A percentile compares a stretch with the other conserved stretches of the same genome.
Conservation (phyloP, 495 filamentous ascomycete genomes). For the Corynascus novoguineensis region DNA sequence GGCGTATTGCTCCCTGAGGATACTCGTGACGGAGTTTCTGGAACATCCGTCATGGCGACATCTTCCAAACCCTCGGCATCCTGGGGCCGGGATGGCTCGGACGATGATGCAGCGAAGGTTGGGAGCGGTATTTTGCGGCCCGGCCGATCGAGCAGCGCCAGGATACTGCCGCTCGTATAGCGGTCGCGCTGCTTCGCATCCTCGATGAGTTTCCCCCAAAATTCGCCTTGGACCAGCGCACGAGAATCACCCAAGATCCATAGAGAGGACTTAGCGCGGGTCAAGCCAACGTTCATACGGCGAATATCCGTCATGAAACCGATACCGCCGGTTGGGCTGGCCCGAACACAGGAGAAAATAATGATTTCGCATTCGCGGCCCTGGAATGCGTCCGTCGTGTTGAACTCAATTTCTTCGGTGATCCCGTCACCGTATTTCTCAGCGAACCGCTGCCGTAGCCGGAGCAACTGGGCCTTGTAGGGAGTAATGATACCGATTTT, state of each 20-base stretch:
- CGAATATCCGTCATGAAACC: slow-evolving; percentile 97
- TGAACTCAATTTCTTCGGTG: slow-evolving; percentile 80
- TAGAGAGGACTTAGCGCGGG: slow-evolving; percentile 88
- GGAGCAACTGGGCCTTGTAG: slow-evolving; percentile 86
- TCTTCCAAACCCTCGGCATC: slow-evolving; percentile 8
- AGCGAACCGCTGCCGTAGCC: slow-evolving; percentile 68
- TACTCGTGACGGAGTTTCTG: not conserved
- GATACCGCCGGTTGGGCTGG: slow-evolving; percentile 79
- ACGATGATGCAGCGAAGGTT: slow-evolving; percentile 3
- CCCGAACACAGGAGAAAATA: slow-evolving; percentile 96
- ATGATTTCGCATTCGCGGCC: slow-evolving; percentile 95
- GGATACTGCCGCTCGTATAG: slow-evolving; percentile 68
- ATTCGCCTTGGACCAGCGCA: slow-evolving; percentile 77
- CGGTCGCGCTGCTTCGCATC: slow-evolving; percentile 67
- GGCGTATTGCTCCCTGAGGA: not conserved
- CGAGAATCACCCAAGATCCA: slow-evolving; percentile 93
- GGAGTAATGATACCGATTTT: slow-evolving; percentile 96
- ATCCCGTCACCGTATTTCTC: slow-evolving; percentile 67
- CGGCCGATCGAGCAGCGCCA: slow-evolving; percentile 39
- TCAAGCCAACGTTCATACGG: slow-evolving; percentile 99
- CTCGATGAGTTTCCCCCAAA: slow-evolving; percentile 77
- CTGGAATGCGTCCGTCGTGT: slow-evolving; percentile 97
- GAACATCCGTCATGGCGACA: slow-evolving; percentile 27
- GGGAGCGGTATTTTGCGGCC: slow-evolving; percentile 18
- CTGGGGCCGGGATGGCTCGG: not conserved